These are phyloP conservation scores for Geosmithia morbida DNA, from an alignment of 2,329 filamentous ascomycete genomes.

Conservation along the genomic window DNA sequence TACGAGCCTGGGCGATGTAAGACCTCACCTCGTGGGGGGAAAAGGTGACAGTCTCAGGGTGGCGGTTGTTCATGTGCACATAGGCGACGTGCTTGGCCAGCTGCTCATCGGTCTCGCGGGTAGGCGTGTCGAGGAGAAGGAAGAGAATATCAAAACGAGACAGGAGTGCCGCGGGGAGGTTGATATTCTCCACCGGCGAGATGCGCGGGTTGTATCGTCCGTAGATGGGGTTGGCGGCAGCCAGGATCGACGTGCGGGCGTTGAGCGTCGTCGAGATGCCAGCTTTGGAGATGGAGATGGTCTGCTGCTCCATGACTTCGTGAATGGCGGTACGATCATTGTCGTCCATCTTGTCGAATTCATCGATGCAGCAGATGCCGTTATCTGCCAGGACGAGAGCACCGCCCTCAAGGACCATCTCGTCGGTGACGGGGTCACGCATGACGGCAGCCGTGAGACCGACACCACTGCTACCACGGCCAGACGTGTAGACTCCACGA, in stretches of 20 bases:
- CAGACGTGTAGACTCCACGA: constrained; percentile 74
- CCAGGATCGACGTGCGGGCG: constrained; percentile 87
- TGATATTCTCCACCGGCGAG: constrained; percentile 97
- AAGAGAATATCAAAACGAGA: constrained; percentile 97
- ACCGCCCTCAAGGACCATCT: constrained; percentile 73
- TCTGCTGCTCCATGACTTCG: constrained; percentile 83
- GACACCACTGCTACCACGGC: constrained; percentile 67
- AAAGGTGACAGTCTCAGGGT: constrained; percentile 70
- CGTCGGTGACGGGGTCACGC: constrained; percentile 70
- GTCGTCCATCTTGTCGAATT: constrained; percentile 85
- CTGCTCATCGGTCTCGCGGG: constrained; percentile 79
- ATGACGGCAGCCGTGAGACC: constrained; percentile 74
- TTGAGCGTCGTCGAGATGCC: constrained; percentile 69
- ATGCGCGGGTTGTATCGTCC: constrained; percentile 96
- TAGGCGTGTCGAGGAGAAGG: constrained; percentile 87
- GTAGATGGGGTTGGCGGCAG: constrained; percentile 92
- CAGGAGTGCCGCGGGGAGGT: constrained; percentile 89
- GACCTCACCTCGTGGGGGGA: constrained; percentile 86
- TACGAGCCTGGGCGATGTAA: constrained; percentile 86
- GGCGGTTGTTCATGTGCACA: constrained; percentile 92
- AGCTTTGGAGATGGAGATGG: constrained; percentile 69
- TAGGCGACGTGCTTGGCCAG: constrained; percentile 90
- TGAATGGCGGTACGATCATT: constrained; percentile 70
- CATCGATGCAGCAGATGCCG: constrained; percentile 75
- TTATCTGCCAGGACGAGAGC: constrained; percentile 70